Evolutionary conservation across 176 grass and related monocot species (phyloP), one percentile per base, ranked within the genome.

Genomic region (Musa acuminata): DNA sequence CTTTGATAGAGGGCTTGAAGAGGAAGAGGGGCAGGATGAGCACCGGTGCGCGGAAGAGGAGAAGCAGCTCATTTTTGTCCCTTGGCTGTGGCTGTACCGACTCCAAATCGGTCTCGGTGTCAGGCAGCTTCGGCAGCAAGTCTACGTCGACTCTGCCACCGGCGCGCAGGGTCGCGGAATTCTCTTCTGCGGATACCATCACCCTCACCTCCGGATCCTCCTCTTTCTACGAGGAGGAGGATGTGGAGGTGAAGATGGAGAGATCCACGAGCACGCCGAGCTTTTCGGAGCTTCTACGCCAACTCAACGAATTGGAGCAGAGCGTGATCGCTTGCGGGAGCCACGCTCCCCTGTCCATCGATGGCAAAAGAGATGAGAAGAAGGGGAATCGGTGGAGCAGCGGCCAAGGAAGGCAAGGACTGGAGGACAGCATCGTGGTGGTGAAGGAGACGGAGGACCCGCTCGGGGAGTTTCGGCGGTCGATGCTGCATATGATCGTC

Each of bases 401-500:
- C 17, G 78, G 80, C 55, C 26, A 55, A 19, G 74, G 84, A 58
- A 74, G 80, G 8, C 51, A 81, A 11, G 70, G 82, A 67, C 64
- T 83, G 19, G 74, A 81, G 52, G 87, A 89, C 49, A 84, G 89
- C 76, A 87, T 93, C 71, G 82, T 83, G 82, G 90, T 93, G 75
- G 94, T 89, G 83, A 93, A 82, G 72, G 90, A 91, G 76, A 83
- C 94, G 3, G 80, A 22, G 11, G 90, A 97, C 78, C 94, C 94
- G 11, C 72, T 97, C 21, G 78, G 79, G 19, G 94, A 97, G 52
- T 97, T 97, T 82, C 82, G 87, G 84, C 53, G 68, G 86, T 97
- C 94, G 29, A 97, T 97, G 94, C 81, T 66, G 74, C 90, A 91
- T 70, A 97, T 97, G 94, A 77, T 97, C 71, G 86, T 89, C 48